Base-by-base conservation (phyloP, 2,329 filamentous ascomycete genomes). In the Emergomyces pasteurianus region DNA sequence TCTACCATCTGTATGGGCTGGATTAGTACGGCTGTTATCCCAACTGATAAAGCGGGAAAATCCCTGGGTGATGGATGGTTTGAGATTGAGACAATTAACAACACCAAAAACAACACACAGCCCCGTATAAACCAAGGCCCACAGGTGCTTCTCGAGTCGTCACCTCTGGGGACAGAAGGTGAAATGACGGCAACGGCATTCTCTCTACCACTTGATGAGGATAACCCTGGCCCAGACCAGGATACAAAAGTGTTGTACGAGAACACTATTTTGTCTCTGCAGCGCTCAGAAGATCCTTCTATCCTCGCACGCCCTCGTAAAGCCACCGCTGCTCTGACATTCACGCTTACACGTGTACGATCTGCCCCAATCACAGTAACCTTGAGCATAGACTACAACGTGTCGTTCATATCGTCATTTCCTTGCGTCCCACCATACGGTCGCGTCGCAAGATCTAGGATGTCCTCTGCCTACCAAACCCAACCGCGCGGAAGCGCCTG, bases 1-100 rank as follows among this genome's bases (percentile, higher is more conserved):
- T 74, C 77, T 6, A 71, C 72, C 42, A 79, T 81, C 58, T 81
- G 78, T 61, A 81, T 83, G 79, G 81, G 80, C 7, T 84, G 82
- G 82, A 73, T 82, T 4, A 74, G 74, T 9, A 72, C 77, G 23
- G 61, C 71, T 9, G 69, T 73, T 34, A 64, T 78, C 2, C 79
- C 80, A 2, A 68, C 70, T 10, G 70, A 74, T 43, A 63, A 68
- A 26, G 70, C 69, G 1, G 59, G 62, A 14, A 62, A 69, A 12
- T 58, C 63, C 0, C 64, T 75, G 14, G 61, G 67, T 7, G 74
- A 79, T 57, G 77, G 79, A 5, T 84, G 81, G 82, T 71, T 82
- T 54, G 75, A 80, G 40, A 69, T 81, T 9, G 71, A 72, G 23
- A 74, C 74, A 42, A 71, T 73, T 40, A 68, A 72, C 6, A 64